Base-by-base conservation (phyloP, 1,284 basidiomycete genomes). In the Ganoderma leucocontextum region DNA sequence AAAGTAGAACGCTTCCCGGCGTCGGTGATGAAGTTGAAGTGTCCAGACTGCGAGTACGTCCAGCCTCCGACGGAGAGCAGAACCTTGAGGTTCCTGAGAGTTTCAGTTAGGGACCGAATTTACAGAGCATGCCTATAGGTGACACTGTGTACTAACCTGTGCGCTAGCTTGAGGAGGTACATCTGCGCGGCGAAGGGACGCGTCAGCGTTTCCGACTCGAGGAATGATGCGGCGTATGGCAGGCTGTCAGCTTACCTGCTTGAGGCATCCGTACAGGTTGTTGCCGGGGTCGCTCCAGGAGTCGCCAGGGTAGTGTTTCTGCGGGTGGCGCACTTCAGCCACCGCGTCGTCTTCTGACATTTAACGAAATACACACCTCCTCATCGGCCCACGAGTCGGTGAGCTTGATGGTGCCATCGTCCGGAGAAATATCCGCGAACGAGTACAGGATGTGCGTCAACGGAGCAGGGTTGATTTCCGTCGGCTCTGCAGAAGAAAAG, bases 181-280 rank as follows among this genome's bases (percentile, higher is more conserved):
- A 85, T 76, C 83, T 85, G 57, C 5, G 44, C n/a, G 17, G 33
- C 29, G 52, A 9, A 55, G 52, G 8, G 29, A 57, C 7, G 35
- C 6, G 25, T 65, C 12, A 66, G 63, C 47, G 25, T 35, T 29
- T 39, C 41, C 15, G 4, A 1, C 17, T 9, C 22, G 25, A 53
- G 38, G 39, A 39, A 55, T 4, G 49, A 52, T 58, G 60, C 47
- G n/a, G 42, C 64, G 19, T 60, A 60, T 49, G 36, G 15, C 25
- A 38, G 22, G 35, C 10, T 7, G 33, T n/a, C 25, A 60, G 81
- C 68, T 38, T 66, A 96, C 87, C 76, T 95, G 94, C 82, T 96
- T 96, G 73, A 98, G 82, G 80, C 92, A 94, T 5, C 95, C 95
- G 73, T 95, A 96, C 8, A 96, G 81, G 76, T 95, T 95, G 75